Conservation (phyloP, 371 early-diverging fungal genomes). For the Syncephalastrum contaminatum region DNA sequence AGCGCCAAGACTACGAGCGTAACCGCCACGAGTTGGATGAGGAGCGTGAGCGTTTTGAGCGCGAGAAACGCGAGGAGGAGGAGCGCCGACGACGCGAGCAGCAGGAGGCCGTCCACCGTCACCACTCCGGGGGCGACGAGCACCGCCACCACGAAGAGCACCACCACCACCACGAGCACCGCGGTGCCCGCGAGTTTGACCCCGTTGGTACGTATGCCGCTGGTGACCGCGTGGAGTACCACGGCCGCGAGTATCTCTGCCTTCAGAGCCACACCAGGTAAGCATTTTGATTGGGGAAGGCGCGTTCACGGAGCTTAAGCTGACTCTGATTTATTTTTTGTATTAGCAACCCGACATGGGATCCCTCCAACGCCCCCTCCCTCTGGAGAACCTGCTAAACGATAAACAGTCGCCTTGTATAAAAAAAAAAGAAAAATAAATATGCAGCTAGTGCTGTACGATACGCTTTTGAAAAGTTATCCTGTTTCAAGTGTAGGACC, state of each 20-base stretch:
- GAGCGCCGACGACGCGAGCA: slow-evolving; percentile 2
- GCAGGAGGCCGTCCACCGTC: slow-evolving; percentile 5
- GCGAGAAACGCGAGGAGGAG: slow-evolving; percentile 26
- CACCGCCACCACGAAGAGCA: slow-evolving; percentile 2
- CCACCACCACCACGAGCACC: slow-evolving; percentile 13
- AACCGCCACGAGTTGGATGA: slow-evolving; percentile 30
- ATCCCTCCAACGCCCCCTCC: too few relatives aligned
- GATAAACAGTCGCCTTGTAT: too few relatives aligned
- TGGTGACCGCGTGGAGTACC: slow-evolving; percentile 57
- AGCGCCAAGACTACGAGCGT: slow-evolving; percentile 15
- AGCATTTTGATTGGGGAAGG: too few relatives aligned
- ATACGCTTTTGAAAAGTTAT: too few relatives aligned
- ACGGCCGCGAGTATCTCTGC: slow-evolving; percentile 49
- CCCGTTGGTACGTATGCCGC: slow-evolving; percentile 55
- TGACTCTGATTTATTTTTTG: too few relatives aligned
- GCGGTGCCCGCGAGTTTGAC: slow-evolving; percentile 44
- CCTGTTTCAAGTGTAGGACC: too few relatives aligned
- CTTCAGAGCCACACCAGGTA: slow-evolving; percentile 50
- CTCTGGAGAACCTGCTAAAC: too few relatives aligned
- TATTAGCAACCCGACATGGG: too few relatives aligned
- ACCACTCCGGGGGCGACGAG: neutral
- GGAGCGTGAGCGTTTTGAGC: slow-evolving; percentile 22
- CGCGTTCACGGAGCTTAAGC: too few relatives aligned
- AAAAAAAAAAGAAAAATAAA: too few relatives aligned
- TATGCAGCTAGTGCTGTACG: too few relatives aligned